Evolutionary conservation across 2,329 filamentous ascomycete species (phyloP).

Genomic region (Pseudogymnoascus sp.): DNA sequence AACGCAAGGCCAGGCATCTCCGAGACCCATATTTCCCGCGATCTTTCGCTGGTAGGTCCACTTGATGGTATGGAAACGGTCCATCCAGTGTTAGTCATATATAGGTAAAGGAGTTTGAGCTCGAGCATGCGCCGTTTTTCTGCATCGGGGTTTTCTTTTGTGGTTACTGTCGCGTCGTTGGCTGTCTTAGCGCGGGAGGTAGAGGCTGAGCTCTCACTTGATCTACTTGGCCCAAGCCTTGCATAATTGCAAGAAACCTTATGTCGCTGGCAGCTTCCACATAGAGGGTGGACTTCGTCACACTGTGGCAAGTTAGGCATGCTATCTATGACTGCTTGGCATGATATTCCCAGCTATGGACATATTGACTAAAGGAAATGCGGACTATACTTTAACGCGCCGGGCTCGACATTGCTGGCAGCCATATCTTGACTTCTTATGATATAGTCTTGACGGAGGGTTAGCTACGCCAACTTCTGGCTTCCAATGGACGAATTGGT

Average conservation of each 20-base stretch:
- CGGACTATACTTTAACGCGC: conserved; percentile 25
- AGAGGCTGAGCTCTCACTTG: background rate
- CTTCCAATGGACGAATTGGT: background rate
- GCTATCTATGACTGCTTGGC: background rate
- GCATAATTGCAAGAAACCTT: conserved; percentile 17
- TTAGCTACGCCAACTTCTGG: background rate
- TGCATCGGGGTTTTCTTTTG: conserved; percentile 14
- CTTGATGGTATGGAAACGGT: conserved; percentile 9
- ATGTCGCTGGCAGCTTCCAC: conserved; percentile 18
- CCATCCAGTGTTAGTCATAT: conserved; percentile 15
- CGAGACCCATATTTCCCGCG: conserved; percentile 6
- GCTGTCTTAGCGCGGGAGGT: background rate
- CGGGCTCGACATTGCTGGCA: conserved; percentile 27
- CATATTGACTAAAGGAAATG: conserved; percentile 28
- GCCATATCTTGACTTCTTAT: conserved; percentile 28
- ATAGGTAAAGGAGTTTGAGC: conserved; percentile 20
- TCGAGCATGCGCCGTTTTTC: conserved; percentile 16
- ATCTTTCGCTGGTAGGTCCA: background rate
- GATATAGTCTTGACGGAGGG: conserved; percentile 22
- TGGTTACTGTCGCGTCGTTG: background rate
- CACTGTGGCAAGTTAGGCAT: conserved; percentile 15
- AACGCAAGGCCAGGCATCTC: conserved; percentile 16
- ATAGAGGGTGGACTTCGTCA: conserved; percentile 20
- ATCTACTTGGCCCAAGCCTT: conserved; percentile 7
- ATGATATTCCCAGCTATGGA: conserved; percentile 36